Evolutionary conservation across 768 basidiomycete species (phyloP).

Genomic region (Amanita pseudoporphyria): DNA sequence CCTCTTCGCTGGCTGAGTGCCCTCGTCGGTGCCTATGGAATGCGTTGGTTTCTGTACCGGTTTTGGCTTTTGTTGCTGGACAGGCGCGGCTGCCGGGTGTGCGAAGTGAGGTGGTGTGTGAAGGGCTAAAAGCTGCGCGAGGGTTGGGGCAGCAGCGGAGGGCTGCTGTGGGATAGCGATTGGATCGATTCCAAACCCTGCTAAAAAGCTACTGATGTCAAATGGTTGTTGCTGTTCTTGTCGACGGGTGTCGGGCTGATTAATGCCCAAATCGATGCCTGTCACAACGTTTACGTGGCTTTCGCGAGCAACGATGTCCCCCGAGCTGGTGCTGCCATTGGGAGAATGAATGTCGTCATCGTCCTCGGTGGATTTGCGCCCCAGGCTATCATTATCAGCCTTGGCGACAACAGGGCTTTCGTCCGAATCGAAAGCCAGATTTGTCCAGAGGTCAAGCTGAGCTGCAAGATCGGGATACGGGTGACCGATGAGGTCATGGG

Average conservation of each 20-base stretch:
- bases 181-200: slow-evolving; percentile 34
- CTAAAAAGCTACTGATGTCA: slow-evolving; percentile 29
- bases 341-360: slow-evolving; percentile 32
- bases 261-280: slow-evolving; percentile 26
- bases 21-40: slow-evolving; percentile 15
- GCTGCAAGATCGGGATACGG: slow-evolving; percentile 67
- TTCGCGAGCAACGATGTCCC: slow-evolving; percentile 38
- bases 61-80: background rate
- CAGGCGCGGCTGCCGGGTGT: slow-evolving; percentile 12
- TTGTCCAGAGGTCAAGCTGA: slow-evolving; percentile 79
- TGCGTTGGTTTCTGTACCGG: background rate
- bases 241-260: slow-evolving; percentile 20
- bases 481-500: slow-evolving; percentile 57
- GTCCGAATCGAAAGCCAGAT: slow-evolving; percentile 70
- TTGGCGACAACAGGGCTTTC: slow-evolving; percentile 40
- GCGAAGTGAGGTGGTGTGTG: slow-evolving; percentile 14
- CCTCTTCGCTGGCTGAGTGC: slow-evolving; percentile 39
- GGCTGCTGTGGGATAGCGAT: slow-evolving; percentile 18
- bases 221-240: slow-evolving; percentile 27
- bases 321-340: slow-evolving; percentile 10
- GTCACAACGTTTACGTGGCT: too few relatives aligned
- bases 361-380: slow-evolving; percentile 27
- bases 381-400: slow-evolving; percentile 25
- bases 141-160: slow-evolving; percentile 36
- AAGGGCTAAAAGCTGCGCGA: slow-evolving; percentile 63